Evolutionary conservation across 345 rosid species (phyloP).

Genomic region (Arabis hirsuta): DNA sequence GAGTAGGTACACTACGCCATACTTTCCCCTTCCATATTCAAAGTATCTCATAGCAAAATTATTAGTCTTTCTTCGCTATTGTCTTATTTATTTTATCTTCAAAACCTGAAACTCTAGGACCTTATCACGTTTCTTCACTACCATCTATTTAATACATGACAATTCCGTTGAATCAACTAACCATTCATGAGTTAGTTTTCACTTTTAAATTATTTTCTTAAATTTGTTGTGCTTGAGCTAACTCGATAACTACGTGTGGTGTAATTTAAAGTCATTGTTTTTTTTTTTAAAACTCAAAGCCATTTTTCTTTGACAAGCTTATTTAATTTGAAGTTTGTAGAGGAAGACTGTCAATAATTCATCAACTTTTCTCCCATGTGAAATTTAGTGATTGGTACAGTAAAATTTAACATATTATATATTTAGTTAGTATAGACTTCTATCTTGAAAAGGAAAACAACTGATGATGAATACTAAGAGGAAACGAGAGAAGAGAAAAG

Average conservation of each 20-base stretch:
- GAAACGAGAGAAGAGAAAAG: too few relatives aligned
- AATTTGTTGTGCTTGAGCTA: neutral
- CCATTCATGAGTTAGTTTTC: slow-evolving; percentile 8
- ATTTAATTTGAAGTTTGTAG: too few relatives aligned
- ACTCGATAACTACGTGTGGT: neutral
- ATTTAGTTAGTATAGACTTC: too few relatives aligned
- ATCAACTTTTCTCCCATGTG: too few relatives aligned
- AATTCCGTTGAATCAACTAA: neutral
- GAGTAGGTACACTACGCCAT: slow-evolving; percentile 28
- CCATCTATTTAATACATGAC: slow-evolving; percentile 11
- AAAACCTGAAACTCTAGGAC: neutral
- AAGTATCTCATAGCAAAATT: slow-evolving; percentile 13
- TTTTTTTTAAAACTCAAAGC: too few relatives aligned
- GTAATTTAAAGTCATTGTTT: neutral
- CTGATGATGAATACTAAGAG: too few relatives aligned
- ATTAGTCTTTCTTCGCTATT: slow-evolving; percentile 14
- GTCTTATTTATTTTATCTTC: neutral
- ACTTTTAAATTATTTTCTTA: neutral
- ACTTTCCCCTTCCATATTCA: slow-evolving; percentile 3
- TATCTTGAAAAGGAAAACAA: too few relatives aligned
- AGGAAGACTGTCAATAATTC: too few relatives aligned
- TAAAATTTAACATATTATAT: too few relatives aligned
- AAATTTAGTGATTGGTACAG: too few relatives aligned
- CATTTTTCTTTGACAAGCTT: neutral
- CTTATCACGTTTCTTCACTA: slow-evolving; percentile 5